Percentiles rank a stretch among this genome's conserved stretches.
Conservation (phyloP, 306 rosid species). For the Vicia villosa region DNA sequence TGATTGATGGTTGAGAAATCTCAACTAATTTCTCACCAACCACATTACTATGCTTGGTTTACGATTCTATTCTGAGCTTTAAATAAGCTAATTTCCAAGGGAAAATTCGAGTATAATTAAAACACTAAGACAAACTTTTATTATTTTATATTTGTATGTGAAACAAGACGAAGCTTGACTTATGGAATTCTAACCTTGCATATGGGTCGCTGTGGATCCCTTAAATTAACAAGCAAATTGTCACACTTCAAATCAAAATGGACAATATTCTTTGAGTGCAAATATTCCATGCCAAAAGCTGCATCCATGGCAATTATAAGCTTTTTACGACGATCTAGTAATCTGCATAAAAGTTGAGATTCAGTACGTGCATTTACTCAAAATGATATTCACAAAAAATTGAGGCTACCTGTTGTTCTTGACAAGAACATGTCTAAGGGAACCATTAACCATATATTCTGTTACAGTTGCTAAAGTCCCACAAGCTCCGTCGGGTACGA, state of each 20-base stretch:
- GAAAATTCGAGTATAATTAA: conserved; percentile 1
- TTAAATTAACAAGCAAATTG: conserved; percentile 87
- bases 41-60: background rate
- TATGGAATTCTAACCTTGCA: conserved; percentile 70
- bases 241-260: conserved; percentile 97
- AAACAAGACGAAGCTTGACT: conserved; percentile 30
- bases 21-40: conserved; percentile 1
- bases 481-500: conserved; percentile 84
- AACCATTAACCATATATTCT: conserved; percentile 93
- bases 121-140: background rate
- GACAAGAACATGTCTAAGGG: conserved; percentile 76
- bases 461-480: conserved; percentile 91
- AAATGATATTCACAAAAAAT: conserved; percentile 22
- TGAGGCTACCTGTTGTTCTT: conserved; percentile 72
- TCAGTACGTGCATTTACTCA: conserved; percentile 19
- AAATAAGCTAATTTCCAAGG: background rate
- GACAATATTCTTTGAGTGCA: conserved; percentile 88
- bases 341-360: conserved; percentile 55
- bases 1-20: background rate
- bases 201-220: conserved; percentile 86
- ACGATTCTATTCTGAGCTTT: background rate
- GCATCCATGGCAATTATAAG: conserved; percentile 92
- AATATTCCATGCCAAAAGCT: conserved; percentile 96
- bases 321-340: conserved; percentile 81
- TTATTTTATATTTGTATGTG: conserved; percentile 1